phyloP scores from a whole-genome alignment of 139 green algal species.

The Picochlorum sp. region DNA sequence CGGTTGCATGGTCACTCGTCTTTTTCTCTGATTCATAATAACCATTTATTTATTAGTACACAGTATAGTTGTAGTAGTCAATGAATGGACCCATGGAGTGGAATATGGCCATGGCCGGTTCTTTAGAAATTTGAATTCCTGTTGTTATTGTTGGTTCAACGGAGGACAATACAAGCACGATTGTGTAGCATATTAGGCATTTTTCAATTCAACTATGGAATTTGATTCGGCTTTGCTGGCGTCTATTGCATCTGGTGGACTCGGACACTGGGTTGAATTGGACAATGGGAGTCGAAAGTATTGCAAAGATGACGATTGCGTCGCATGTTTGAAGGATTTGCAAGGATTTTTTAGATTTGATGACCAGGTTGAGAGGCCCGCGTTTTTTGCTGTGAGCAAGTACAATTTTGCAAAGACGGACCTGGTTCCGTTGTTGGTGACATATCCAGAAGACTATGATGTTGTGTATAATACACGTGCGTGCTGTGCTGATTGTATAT shows the following conservation, averaged over 20 bases:
- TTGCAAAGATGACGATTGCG: constrained; percentile 61
- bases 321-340: constrained; percentile 83
- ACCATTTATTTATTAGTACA: no score
- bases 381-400: constrained; percentile 67
- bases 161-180: background rate
- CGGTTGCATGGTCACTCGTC: no score
- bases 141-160: background rate
- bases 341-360: constrained; percentile 83
- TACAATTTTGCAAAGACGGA: constrained; percentile 56
- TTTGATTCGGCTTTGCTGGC: constrained; percentile 70
- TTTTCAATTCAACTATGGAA: constrained; percentile 9
- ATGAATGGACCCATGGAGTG: no score
- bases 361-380: constrained; percentile 55
- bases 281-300: constrained; percentile 34
- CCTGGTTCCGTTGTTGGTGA: constrained; percentile 75
- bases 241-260: constrained; percentile 54
- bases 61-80: no score
- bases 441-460: constrained; percentile 64
- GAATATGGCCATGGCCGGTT: no score
- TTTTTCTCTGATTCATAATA: no score
- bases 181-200: background rate
- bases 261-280: constrained; percentile 45
- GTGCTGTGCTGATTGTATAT: background rate
- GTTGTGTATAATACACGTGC: constrained; percentile 56
- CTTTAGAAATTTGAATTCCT: no score